A percentile compares a stretch with the other conserved stretches of the same genome.
Conservation (phyloP, 2,329 filamentous ascomycete genomes). For the Penicillium sp. region DNA sequence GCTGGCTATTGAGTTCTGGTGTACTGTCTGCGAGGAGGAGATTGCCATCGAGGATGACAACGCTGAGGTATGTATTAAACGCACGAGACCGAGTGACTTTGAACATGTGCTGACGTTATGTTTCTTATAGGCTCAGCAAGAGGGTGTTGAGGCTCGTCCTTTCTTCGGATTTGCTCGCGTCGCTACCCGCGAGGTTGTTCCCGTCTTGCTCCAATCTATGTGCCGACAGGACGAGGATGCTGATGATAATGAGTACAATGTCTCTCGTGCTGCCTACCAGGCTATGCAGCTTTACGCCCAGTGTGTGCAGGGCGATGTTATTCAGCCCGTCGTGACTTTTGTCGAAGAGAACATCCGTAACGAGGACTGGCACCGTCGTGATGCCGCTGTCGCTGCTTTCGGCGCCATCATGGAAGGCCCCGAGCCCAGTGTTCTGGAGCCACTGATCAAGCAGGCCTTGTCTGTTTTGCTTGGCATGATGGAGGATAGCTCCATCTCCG, state of each 20-base stretch:
- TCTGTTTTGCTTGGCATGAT: slow-evolving; percentile 90
- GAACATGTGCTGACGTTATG: background rate
- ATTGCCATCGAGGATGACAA: slow-evolving; percentile 98
- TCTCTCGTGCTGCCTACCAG: slow-evolving; percentile 92
- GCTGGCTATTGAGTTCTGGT: slow-evolving; percentile 98
- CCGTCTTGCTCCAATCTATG: slow-evolving; percentile 81
- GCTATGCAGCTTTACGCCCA: slow-evolving; percentile 94
- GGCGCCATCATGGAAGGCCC: slow-evolving; percentile 99
- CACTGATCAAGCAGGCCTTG: slow-evolving; percentile 92
- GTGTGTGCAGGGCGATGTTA: slow-evolving; percentile 80
- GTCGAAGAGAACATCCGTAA: slow-evolving; percentile 87
- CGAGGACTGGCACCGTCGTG: slow-evolving; percentile 91
- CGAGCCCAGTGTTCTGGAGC: slow-evolving; percentile 86
- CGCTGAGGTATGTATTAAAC: slow-evolving; percentile 58
- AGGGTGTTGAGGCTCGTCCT: slow-evolving; percentile 80
- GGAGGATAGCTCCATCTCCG: slow-evolving; percentile 83
- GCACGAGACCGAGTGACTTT: background rate
- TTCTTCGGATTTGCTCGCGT: slow-evolving; percentile 96
- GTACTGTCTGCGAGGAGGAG: slow-evolving; percentile 99
- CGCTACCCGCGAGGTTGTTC: slow-evolving; percentile 89
- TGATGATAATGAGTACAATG: slow-evolving; percentile 94
- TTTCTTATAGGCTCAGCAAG: slow-evolving; percentile 55
- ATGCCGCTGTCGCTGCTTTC: slow-evolving; percentile 95
- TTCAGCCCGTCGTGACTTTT: slow-evolving; percentile 82
- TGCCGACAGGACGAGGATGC: slow-evolving; percentile 98